These are phyloP conservation scores for Nigrospora sphaerica DNA, from an alignment of 2,329 filamentous ascomycete genomes.

Conservation along the genomic window DNA sequence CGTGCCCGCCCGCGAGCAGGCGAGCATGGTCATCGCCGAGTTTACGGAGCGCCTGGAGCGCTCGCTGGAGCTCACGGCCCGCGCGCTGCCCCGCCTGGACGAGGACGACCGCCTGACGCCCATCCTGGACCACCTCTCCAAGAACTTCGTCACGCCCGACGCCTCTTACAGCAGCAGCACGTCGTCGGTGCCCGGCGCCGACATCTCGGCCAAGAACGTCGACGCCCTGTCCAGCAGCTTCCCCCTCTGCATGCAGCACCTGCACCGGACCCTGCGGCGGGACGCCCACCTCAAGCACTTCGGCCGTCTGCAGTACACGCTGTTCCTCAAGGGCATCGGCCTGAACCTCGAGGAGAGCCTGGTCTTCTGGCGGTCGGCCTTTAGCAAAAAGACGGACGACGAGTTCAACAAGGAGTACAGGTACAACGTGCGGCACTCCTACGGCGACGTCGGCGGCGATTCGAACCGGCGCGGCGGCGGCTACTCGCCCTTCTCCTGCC, in stretches of 20 bases:
- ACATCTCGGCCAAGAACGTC: conserved; percentile 72
- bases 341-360: conserved; percentile 87
- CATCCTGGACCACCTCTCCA: conserved; percentile 71
- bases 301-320: conserved; percentile 85
- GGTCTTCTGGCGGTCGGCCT: conserved; percentile 81
- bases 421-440: conserved; percentile 92
- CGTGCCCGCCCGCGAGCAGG: conserved; percentile 79
- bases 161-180: conserved; percentile 66
- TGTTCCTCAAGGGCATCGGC: conserved; percentile 95
- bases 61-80: conserved; percentile 83
- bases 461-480: conserved; percentile 78
- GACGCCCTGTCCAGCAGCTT: conserved; percentile 76
- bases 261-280: conserved; percentile 78
- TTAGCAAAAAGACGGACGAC: conserved; percentile 85
- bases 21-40: conserved; percentile 83
- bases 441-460: conserved; percentile 93
- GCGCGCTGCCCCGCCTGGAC: conserved; percentile 83
- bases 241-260: conserved; percentile 87
- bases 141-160: conserved; percentile 91
- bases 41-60: conserved; percentile 74
- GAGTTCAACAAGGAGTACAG: conserved; percentile 96
- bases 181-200: conserved; percentile 58
- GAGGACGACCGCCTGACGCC: conserved; percentile 85
- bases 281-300: conserved; percentile 91
- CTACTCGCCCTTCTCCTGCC: conserved; percentile 87